Base-by-base conservation (phyloP, 1,139 yeast genomes). In the Debaryomyces robertsiae region DNA sequence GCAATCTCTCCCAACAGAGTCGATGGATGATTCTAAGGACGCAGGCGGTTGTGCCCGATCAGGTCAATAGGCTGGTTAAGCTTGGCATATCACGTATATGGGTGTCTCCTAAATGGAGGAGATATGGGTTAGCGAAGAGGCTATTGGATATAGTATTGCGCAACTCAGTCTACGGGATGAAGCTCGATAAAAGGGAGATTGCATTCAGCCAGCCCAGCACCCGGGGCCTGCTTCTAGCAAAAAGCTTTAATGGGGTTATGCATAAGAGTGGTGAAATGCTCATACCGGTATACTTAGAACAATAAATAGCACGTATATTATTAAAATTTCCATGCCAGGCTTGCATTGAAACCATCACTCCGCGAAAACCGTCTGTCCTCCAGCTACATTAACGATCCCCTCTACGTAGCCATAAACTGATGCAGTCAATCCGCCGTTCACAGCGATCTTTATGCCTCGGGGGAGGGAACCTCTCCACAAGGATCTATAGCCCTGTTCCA, bases 391-490 rank as follows among this genome's bases (percentile, higher is more conserved):
- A 14, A 80, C 75, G 7, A 72, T 58, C 34, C 67, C 69, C 47
- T 82, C 87, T 9, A 83, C 77, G 48, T 75, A 70, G 42, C 76
- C 80, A 57, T 87, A 89, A 18, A 86, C 75, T 15, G 82, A 70
- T 43, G 90, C 82, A 2, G 94, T 82, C 16, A 89, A 74, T 4
- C 91, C 88, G 14, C 96, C 94, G 48, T 88, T 82, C 11, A 86
- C 75, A 45, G 89, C 79, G 2, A 89, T 86, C 56, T 89, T 87
- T 36, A 87, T 63, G 41, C 88, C 77, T 49, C 98, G 68, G 7
- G 97, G 96, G 5, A 84, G 55, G 56, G 89, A 73, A 17, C 98
- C 98, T 42, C 80, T 75, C 82, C 91, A 91, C 44, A 90, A 69
- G 11, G 80, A 72, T 32, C 62, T 55, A 17, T 76, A 55, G 0